phyloP scores from a whole-genome alignment of 202 grass and related monocot genomes.

The Musa balbisiana region DNA sequence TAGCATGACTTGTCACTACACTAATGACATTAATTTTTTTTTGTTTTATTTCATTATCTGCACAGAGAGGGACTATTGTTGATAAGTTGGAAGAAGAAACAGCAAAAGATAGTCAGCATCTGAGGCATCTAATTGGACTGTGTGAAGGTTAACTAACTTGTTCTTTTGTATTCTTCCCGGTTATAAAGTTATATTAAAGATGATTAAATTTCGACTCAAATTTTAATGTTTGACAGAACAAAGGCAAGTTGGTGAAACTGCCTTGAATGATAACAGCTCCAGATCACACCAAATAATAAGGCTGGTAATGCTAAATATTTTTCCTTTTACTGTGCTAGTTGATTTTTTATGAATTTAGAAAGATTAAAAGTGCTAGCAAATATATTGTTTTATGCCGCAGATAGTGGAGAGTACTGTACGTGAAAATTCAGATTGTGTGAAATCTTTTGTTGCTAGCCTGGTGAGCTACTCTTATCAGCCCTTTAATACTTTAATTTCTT shows the following conservation, averaged over 20 bases:
- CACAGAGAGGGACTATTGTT: conserved; percentile 89
- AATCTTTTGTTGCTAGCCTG: conserved; percentile 91
- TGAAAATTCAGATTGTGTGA: conserved; percentile 85
- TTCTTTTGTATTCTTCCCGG: conserved; percentile 7
- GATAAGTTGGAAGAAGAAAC: conserved; percentile 90
- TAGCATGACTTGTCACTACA: background rate
- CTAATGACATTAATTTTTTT: background rate
- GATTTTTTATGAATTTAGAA: background rate
- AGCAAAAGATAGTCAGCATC: conserved; percentile 60
- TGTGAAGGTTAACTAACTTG: conserved; percentile 63
- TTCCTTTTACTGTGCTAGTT: background rate
- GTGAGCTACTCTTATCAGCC: conserved; percentile 37
- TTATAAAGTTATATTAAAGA: conserved; percentile 8
- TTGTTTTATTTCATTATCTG: conserved; percentile 12
- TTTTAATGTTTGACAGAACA: conserved; percentile 43
- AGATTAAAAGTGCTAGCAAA: conserved; percentile 1
- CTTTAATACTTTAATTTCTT: background rate
- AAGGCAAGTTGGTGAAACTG: conserved; percentile 99
- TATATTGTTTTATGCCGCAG: conserved; percentile 39
- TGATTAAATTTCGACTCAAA: background rate
- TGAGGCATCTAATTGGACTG: conserved; percentile 78
- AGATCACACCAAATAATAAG: conserved; percentile 99
- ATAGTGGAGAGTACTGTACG: conserved; percentile 75
- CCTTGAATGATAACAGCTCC: conserved; percentile 87
- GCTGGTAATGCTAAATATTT: conserved; percentile 45